These are phyloP conservation scores for Rhizophagus clarus DNA, from an alignment of 192 early-diverging fungal species.

Conservation along the genomic window DNA sequence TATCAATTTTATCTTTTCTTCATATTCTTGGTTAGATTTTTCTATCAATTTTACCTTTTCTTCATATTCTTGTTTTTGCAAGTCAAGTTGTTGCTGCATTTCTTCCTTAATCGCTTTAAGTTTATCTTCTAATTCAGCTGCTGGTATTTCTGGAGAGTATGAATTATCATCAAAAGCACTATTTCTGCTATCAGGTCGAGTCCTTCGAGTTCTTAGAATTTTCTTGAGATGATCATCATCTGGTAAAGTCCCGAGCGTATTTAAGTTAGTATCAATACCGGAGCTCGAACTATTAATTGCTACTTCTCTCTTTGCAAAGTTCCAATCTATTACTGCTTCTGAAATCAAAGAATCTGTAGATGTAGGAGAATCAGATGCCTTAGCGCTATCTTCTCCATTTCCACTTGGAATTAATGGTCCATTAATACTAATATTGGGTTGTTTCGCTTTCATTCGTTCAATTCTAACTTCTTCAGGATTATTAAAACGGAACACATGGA, in stretches of 20 bases:
- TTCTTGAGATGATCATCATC: conserved; percentile 63
- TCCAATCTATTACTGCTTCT: conserved; percentile 71
- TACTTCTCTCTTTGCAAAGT: conserved; percentile 72
- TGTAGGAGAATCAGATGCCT: conserved; percentile 39
- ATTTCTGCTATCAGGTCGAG: conserved; percentile 52
- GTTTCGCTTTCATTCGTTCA: conserved; percentile 50
- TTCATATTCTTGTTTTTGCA: conserved; percentile 55
- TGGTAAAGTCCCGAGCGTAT: conserved; percentile 48
- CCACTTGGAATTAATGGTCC: conserved; percentile 12
- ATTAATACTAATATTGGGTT: conserved; percentile 43
- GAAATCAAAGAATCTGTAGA: conserved; percentile 47
- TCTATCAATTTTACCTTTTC: conserved; percentile 77
- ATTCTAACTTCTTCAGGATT: conserved; percentile 79
- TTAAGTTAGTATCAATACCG: conserved; percentile 24
- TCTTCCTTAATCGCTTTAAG: conserved; percentile 52
- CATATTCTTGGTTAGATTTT: too few species aligned
- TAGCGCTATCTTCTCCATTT: conserved; percentile 44
- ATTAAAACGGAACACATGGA: conserved; percentile 85
- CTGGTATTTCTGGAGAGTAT: conserved; percentile 40
- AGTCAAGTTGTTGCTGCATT: conserved; percentile 52
- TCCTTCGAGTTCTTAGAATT: conserved; percentile 51
- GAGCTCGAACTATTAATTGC: conserved; percentile 50
- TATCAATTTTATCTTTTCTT: too few species aligned
- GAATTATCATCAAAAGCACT: conserved; percentile 41
- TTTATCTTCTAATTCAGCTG: conserved; percentile 46